Evolutionary conservation across 1,139 yeast genomes (phyloP).

Genomic region (Sugiyamaella grinbergsii): DNA sequence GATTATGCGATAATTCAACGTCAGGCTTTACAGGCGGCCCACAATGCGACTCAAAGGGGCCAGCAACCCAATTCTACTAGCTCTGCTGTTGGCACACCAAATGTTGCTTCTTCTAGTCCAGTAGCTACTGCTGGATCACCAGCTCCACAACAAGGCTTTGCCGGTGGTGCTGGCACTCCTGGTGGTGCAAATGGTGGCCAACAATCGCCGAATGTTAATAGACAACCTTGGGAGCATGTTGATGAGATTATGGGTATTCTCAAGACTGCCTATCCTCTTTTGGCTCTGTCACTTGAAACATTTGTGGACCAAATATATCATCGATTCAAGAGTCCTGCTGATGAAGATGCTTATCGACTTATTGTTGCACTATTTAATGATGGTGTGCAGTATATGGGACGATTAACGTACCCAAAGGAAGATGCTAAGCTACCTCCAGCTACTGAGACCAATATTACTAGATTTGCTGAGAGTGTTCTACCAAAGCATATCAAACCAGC

Average conservation of each 20-base stretch:
- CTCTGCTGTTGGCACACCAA: slow-evolving; percentile 19
- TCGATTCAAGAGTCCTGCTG: slow-evolving; percentile 90
- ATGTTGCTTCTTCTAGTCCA: slow-evolving; percentile 12
- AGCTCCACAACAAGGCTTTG: slow-evolving; percentile 23
- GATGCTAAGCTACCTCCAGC: slow-evolving; percentile 89
- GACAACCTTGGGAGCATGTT: slow-evolving; percentile 92
- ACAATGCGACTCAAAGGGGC: slow-evolving; percentile 26
- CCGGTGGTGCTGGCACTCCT: slow-evolving; percentile 20
- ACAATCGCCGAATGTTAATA: slow-evolving; percentile 24
- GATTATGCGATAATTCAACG: slow-evolving; percentile 87
- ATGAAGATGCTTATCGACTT: slow-evolving; percentile 93
- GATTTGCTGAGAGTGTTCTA: slow-evolving; percentile 90
- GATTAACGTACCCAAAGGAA: slow-evolving; percentile 82
- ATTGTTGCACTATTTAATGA: slow-evolving; percentile 91
- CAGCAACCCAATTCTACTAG: slow-evolving; percentile 19
- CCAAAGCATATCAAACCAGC: slow-evolving; percentile 90
- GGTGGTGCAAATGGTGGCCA: slow-evolving; percentile 21
- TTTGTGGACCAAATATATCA: slow-evolving; percentile 94
- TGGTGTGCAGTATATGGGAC: slow-evolving; percentile 81
- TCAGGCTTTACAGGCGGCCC: slow-evolving; percentile 65
- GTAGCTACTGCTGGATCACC: slow-evolving; percentile 16
- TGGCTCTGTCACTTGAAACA: slow-evolving; percentile 91
- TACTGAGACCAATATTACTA: slow-evolving; percentile 84
- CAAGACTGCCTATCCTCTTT: slow-evolving; percentile 92
- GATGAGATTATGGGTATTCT: slow-evolving; percentile 94